Evolutionary conservation across 2,329 filamentous ascomycete species (phyloP), one percentile per base, ranked within the genome.

Genomic region (Neonectria neomacrospora): DNA sequence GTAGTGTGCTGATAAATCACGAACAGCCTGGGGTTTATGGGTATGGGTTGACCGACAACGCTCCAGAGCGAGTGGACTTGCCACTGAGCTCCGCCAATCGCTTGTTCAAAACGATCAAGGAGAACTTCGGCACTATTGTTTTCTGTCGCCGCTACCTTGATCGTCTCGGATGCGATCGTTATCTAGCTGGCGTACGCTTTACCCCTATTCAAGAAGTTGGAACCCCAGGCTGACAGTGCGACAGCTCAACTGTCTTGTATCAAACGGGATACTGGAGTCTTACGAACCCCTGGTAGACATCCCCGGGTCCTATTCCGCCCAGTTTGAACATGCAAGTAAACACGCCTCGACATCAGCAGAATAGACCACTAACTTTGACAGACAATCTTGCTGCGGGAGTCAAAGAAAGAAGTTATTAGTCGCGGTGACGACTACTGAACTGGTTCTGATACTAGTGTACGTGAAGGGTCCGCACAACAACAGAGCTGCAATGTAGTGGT

Each of bases 131-230:
- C 20, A 87, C 84, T 1, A 70, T 90, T 28, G 85, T 87, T 1
- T 90, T 90, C 71, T 88, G 81, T 59, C 81, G 87, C 20, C 84
- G 88, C 8, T 89, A 90, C 65, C 80, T 90, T 28, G 87, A 90
- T 45, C 83, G 86, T n/a, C 77, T 90, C n/a, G 88, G 88, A 0
- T 73, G 85, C 18, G 81, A 88, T 47, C 81, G 83, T 32, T 90
- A 90, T 67, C 74, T 88, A 53, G 81, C 86, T 1, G 88, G 86
- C 1, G 83, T 88, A 74, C 77, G 82, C 73, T 16, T 26, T 26
- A 22, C 4, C 16, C 1, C 8, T 1, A 2, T 2, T 0, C 14
- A 5, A n/a, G 16, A 10, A 10, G 11, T 5, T 47, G 7, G 0
- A 28, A 16, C 4, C 1, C 2, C 3, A 5, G 3, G 23, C 64